phyloP scores from a whole-genome alignment of 768 basidiomycete species.

The Heimioporus sp. region DNA sequence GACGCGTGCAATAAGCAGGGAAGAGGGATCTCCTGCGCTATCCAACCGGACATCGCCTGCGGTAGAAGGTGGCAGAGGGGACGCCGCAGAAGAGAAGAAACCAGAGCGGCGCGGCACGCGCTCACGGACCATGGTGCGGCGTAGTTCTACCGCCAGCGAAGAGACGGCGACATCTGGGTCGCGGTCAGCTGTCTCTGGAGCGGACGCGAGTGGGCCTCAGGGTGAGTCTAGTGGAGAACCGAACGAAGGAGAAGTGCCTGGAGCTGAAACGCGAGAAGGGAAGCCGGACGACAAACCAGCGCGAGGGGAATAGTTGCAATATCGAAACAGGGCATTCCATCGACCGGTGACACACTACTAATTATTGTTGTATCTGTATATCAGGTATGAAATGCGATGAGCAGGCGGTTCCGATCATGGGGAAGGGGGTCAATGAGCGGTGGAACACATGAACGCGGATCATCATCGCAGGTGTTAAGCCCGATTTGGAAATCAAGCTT shows the following conservation, averaged over 20 bases:
- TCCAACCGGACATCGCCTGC: slow-evolving; percentile 28
- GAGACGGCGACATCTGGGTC: slow-evolving; percentile 38
- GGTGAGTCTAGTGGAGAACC: slow-evolving; percentile 16
- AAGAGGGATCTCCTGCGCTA: slow-evolving; percentile 43
- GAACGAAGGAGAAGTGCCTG: slow-evolving; percentile 12
- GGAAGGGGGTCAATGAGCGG: too few relatives aligned
- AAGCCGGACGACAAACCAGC: not conserved
- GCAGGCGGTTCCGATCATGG: too few relatives aligned
- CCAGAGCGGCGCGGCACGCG: slow-evolving; percentile 48
- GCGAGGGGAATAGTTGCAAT: slow-evolving; percentile 2
- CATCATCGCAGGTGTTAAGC: too few relatives aligned
- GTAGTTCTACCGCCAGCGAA: slow-evolving; percentile 54
- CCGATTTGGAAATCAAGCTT: too few relatives aligned
- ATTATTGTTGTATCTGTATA: too few relatives aligned
- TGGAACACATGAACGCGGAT: too few relatives aligned
- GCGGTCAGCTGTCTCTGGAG: slow-evolving; percentile 29
- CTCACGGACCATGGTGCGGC: slow-evolving; percentile 39
- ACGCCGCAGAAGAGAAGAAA: slow-evolving; percentile 19
- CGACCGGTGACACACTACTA: too few relatives aligned
- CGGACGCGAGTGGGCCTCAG: slow-evolving; percentile 5
- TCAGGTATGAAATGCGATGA: too few relatives aligned
- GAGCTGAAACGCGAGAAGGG: slow-evolving; percentile 5
- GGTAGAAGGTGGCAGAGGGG: slow-evolving; percentile 13
- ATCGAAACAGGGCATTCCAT: too few relatives aligned
- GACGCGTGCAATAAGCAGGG: slow-evolving; percentile 28